These are phyloP conservation scores for Pichia sp. DNA, from an alignment of 1,139 yeast species.

Conservation along the genomic window DNA sequence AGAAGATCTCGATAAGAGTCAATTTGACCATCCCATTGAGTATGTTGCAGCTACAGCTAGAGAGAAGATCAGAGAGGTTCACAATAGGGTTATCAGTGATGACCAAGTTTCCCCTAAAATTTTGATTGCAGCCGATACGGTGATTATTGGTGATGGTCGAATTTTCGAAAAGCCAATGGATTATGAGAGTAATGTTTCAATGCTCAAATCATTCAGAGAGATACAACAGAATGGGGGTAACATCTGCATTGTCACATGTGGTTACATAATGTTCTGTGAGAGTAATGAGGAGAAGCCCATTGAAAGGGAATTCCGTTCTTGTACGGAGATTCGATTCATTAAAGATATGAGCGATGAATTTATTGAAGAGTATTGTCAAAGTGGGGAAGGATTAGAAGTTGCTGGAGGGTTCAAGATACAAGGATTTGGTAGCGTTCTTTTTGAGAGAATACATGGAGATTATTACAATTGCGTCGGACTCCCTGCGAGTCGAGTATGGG, in stretches of 20 bases:
- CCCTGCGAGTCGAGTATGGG: slow-evolving; percentile 57
- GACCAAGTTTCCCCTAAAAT: slow-evolving; percentile 4
- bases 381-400: slow-evolving; percentile 70
- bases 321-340: slow-evolving; percentile 44
- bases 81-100: slow-evolving; percentile 27
- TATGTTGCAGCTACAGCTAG: slow-evolving; percentile 70
- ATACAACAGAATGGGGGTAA: slow-evolving; percentile 30
- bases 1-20: slow-evolving; percentile 60
- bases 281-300: slow-evolving; percentile 2
- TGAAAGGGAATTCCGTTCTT: slow-evolving; percentile 30
- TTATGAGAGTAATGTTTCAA: slow-evolving; percentile 41
- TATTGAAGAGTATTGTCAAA: slow-evolving; percentile 52
- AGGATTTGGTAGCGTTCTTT: slow-evolving; percentile 58
- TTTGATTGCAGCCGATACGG: slow-evolving; percentile 66
- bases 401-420: slow-evolving; percentile 95
- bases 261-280: slow-evolving; percentile 7
- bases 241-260: slow-evolving; percentile 26
- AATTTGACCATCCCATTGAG: slow-evolving; percentile 35
- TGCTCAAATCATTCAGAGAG: slow-evolving; percentile 40
- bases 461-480: slow-evolving; percentile 85
- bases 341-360: slow-evolving; percentile 42
- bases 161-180: slow-evolving; percentile 74
- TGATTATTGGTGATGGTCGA: slow-evolving; percentile 53
- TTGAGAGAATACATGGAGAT: slow-evolving; percentile 66
- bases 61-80: slow-evolving; percentile 57